A percentile compares a stretch with the other conserved stretches of the same genome.
phyloP scores from a whole-genome alignment of 371 early-diverging fungal species.

The Choanephora cucurbitarum region DNA sequence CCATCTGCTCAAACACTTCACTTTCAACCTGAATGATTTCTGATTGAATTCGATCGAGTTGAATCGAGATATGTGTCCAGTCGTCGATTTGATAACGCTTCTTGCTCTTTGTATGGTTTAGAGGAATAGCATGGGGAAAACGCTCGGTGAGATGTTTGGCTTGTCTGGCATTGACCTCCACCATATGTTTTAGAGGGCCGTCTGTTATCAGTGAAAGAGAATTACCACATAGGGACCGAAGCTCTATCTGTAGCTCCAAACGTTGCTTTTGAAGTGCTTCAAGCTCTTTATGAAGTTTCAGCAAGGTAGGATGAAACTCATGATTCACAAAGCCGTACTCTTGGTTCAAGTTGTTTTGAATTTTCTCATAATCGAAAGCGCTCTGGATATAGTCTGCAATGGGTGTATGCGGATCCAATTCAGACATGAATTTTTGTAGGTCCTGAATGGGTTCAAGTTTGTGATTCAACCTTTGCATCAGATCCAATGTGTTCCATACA shows the following conservation, averaged over 20 bases:
- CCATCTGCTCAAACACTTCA: slow-evolving; percentile 46
- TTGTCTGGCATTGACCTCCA: slow-evolving; percentile 50
- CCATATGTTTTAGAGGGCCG: slow-evolving; percentile 49
- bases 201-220: slow-evolving; percentile 37
- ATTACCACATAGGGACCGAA: slow-evolving; percentile 40
- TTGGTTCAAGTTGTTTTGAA: slow-evolving; percentile 36
- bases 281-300: slow-evolving; percentile 31
- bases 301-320: slow-evolving; percentile 24
- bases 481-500: slow-evolving; percentile 56
- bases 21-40: slow-evolving; percentile 54
- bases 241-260: slow-evolving; percentile 23
- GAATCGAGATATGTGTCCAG: slow-evolving; percentile 54
- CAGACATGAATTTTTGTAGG: neutral
- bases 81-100: slow-evolving; percentile 53
- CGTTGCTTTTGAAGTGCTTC: slow-evolving; percentile 25
- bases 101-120: slow-evolving; percentile 46
- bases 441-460: slow-evolving; percentile 18
- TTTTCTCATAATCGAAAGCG: slow-evolving; percentile 46
- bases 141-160: slow-evolving; percentile 26
- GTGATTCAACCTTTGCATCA: slow-evolving; percentile 40
- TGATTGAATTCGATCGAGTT: slow-evolving; percentile 46
- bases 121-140: slow-evolving; percentile 25
- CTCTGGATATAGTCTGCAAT: slow-evolving; percentile 35
- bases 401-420: slow-evolving; percentile 31
- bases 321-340: slow-evolving; percentile 55